Evolutionary conservation across 1,139 yeast species (phyloP).

Genomic region (Hemisphaericaspora xylofermentans): DNA sequence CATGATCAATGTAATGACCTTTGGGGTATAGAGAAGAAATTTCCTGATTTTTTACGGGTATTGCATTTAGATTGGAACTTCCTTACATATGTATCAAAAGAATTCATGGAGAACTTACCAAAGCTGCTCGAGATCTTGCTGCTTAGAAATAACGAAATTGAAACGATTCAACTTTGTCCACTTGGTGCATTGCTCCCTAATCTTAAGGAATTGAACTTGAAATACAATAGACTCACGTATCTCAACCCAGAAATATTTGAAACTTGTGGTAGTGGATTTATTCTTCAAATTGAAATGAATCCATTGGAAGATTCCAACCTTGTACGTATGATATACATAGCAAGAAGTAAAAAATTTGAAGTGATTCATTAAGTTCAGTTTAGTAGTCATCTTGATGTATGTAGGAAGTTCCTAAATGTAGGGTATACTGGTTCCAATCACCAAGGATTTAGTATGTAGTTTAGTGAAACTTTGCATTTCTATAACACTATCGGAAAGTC

Average conservation of each 20-base stretch:
- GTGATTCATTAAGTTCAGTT: neutral
- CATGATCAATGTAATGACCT: constrained; percentile 20
- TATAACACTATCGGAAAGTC: too few relatives aligned
- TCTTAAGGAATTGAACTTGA: constrained; percentile 16
- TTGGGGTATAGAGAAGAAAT: constrained; percentile 23
- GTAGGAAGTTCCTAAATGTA: too few relatives aligned
- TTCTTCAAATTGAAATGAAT: constrained; percentile 10
- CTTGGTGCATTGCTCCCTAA: constrained; percentile 18
- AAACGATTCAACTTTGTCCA: constrained; percentile 12
- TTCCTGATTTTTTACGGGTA: constrained; percentile 28
- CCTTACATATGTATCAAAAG: constrained; percentile 21
- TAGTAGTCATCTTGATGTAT: too few relatives aligned
- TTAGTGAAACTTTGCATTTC: too few relatives aligned
- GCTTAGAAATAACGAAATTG: constrained; percentile 16
- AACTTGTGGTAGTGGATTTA: constrained; percentile 11
- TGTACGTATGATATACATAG: constrained; percentile 5
- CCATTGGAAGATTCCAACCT: constrained; percentile 9
- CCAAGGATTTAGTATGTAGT: too few relatives aligned
- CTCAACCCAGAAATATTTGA: constrained; percentile 17
- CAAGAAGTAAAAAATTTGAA: neutral
- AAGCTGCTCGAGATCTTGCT: constrained; percentile 23
- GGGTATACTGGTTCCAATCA: too few relatives aligned
- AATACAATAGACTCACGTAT: constrained; percentile 15
- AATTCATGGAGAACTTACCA: constrained; percentile 30
- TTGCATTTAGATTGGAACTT: constrained; percentile 30